Conservation (phyloP, 2,329 filamentous ascomycete species). For the Elsinoe perseae region DNA sequence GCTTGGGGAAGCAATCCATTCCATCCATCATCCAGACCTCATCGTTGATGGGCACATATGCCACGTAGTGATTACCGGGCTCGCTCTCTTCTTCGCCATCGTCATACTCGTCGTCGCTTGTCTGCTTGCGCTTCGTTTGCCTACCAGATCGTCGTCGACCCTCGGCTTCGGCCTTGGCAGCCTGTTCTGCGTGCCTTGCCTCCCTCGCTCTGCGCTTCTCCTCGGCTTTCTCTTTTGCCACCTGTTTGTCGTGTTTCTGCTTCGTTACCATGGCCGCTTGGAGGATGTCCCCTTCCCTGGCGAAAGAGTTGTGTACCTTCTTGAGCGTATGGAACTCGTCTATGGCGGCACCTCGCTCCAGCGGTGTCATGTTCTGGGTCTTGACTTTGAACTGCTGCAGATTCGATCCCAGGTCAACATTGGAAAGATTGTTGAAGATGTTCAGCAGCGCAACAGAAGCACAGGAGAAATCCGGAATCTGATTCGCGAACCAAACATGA, state of each 20-base stretch:
- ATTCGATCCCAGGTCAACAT: slow-evolving; percentile 59
- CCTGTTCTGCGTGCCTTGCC: slow-evolving; percentile 26
- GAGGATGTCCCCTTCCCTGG: slow-evolving; percentile 69
- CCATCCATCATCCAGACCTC: slow-evolving; percentile 86
- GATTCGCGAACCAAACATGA: slow-evolving; percentile 88
- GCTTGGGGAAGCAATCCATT: slow-evolving; percentile 61
- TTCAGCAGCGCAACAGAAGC: slow-evolving; percentile 90
- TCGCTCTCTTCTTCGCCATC: slow-evolving; percentile 43
- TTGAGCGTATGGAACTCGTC: slow-evolving; percentile 69
- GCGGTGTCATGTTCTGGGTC: slow-evolving; percentile 60
- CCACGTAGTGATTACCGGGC: slow-evolving; percentile 74
- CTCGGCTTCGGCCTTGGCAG: slow-evolving; percentile 19
- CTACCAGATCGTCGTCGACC: slow-evolving; percentile 9
- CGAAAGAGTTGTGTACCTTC: slow-evolving; percentile 79
- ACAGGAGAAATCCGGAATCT: slow-evolving; percentile 76
- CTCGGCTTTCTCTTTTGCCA: slow-evolving; percentile 29
- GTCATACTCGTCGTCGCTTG: slow-evolving; percentile 29
- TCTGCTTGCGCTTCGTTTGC: slow-evolving; percentile 14
- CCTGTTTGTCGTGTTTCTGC: slow-evolving; percentile 39
- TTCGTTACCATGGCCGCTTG: slow-evolving; percentile 60
- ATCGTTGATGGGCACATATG: slow-evolving; percentile 69
- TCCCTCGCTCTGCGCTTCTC: slow-evolving; percentile 25
- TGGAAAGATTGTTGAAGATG: slow-evolving; percentile 76
- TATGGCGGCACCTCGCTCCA: slow-evolving; percentile 67
- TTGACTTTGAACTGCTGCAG: slow-evolving; percentile 65